These are phyloP conservation scores for Russula brevipes DNA, from an alignment of 768 basidiomycete genomes.

Conservation along the genomic window DNA sequence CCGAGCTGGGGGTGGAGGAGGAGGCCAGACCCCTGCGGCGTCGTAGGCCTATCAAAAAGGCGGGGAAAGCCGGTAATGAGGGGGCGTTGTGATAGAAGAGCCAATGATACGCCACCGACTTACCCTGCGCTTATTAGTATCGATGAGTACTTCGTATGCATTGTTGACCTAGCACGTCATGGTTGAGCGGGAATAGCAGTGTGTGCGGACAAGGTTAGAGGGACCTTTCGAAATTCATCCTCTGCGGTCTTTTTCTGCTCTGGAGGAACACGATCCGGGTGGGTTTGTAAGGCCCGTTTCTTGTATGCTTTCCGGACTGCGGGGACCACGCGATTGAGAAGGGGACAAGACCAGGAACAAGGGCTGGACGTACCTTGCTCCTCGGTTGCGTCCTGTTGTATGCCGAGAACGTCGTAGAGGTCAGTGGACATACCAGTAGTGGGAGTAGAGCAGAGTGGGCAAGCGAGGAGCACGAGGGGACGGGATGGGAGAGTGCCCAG, in stretches of 20 bases:
- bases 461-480: constrained; percentile 11
- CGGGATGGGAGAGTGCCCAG: neutral
- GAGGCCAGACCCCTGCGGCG: constrained; percentile 68
- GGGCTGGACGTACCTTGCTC: constrained; percentile 53
- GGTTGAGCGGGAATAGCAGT: constrained; percentile 13
- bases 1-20: constrained; percentile 42
- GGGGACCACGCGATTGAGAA: neutral
- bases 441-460: neutral
- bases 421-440: constrained; percentile 43
- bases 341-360: neutral
- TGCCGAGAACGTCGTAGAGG: constrained; percentile 61
- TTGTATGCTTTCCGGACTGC: constrained; percentile 78
- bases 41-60: constrained; percentile 52
- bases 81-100: neutral
- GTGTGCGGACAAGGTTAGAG: constrained; percentile 25
- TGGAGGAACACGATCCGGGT: constrained; percentile 65
- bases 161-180: constrained; percentile 52
- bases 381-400: constrained; percentile 48
- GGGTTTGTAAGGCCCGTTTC: constrained; percentile 63
- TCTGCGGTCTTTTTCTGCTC: constrained; percentile 57
- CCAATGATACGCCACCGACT: constrained; percentile 21
- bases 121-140: constrained; percentile 55
- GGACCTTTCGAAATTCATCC: constrained; percentile 49
- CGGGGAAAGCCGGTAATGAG: constrained; percentile 7
- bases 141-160: constrained; percentile 69